Evolutionary conservation across 2,329 filamentous ascomycete species (phyloP), one percentile per base, ranked within the genome.

Genomic region (Pseudocercospora ulei): DNA sequence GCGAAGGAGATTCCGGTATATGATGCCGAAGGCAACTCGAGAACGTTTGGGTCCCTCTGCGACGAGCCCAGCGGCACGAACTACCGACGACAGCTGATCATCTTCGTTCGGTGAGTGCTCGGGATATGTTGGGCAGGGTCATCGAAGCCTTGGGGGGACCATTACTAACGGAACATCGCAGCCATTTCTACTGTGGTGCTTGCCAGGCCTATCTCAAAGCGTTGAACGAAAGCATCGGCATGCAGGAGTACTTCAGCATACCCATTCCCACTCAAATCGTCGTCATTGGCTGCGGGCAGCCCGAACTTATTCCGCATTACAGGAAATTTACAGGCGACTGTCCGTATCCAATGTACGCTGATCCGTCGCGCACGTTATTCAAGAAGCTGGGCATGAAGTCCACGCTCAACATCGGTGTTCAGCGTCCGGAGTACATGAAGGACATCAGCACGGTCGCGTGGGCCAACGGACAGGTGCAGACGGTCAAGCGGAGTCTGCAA

Each of bases 11-110:
- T 62, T n/a, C 57, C 55, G 20, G 49, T 85, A 8, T 68, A 80
- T 27, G 78, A 82, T 58, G 65, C 65, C 23, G 59, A 77, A 41
- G 76, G 77, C 39, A 75, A 73, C 39, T 61, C 70, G 8, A 69
- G 70, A 27, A 64, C 71, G 0, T 84, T 84, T 60, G 72, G 72
- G 59, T 75, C 70, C 50, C 62, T 82, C 17, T 79, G 78, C 56
- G 9, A 20, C 11, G 68, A 65, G 20, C 72, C 73, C 3, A 65
- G 59, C 30, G 51, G 48, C 11, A 52, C 55, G 1, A 54, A 57
- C 9, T 59, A 62, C 30, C 50, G 58, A 37, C 53, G 62, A 6
- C 62, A 64, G 30, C 51, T 64, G 7, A 50, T 64, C 19, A 52
- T 64, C 34, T 64, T 64, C 50, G 53, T 64, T 22, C 57, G 62